Evolutionary conservation across 371 early-diverging fungal species (phyloP).

Genomic region (Saksenaea vasiformis): DNA sequence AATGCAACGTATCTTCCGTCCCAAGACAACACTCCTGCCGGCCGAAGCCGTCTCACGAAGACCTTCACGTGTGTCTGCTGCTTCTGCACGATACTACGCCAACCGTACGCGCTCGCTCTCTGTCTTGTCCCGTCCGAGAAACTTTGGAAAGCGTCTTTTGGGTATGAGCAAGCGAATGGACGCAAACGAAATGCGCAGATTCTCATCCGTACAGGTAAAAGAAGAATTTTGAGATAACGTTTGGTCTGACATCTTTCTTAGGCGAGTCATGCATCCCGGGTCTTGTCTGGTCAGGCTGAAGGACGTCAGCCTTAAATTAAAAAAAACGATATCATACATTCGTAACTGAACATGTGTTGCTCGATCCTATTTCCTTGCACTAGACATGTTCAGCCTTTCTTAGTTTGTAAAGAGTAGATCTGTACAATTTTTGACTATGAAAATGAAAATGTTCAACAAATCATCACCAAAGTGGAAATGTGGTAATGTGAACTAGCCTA

Average conservation of each 20-base stretch:
- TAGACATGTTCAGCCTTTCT: too few relatives aligned
- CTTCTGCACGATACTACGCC: slow-evolving; percentile 45
- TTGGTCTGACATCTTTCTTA: slow-evolving; percentile 9
- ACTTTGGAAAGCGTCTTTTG: slow-evolving; percentile 37
- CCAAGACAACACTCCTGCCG: slow-evolving; percentile 19
- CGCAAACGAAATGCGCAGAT: slow-evolving; percentile 25
- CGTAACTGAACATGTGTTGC: too few relatives aligned
- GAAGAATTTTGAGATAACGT: not conserved
- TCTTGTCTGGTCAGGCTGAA: slow-evolving; percentile 23
- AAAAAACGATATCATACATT: too few relatives aligned
- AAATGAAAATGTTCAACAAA: too few relatives aligned
- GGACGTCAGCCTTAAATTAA: too few relatives aligned
- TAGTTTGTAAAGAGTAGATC: too few relatives aligned
- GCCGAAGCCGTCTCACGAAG: slow-evolving; percentile 22
- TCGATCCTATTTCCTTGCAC: too few relatives aligned
- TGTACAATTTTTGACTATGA: too few relatives aligned
- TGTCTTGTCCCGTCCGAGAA: slow-evolving; percentile 34
- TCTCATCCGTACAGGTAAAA: slow-evolving; percentile 39
- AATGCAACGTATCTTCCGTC: slow-evolving; percentile 51
- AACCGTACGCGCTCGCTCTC: slow-evolving; percentile 48
- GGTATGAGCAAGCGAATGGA: slow-evolving; percentile 33
- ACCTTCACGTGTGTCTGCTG: slow-evolving; percentile 29
- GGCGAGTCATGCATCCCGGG: slow-evolving; percentile 43
- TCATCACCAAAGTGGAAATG: too few relatives aligned
- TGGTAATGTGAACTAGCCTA: too few relatives aligned